These are phyloP conservation scores for Hyaloperonospora brassicae DNA, from an alignment of 352 stramenopile species.

Conservation along the genomic window DNA sequence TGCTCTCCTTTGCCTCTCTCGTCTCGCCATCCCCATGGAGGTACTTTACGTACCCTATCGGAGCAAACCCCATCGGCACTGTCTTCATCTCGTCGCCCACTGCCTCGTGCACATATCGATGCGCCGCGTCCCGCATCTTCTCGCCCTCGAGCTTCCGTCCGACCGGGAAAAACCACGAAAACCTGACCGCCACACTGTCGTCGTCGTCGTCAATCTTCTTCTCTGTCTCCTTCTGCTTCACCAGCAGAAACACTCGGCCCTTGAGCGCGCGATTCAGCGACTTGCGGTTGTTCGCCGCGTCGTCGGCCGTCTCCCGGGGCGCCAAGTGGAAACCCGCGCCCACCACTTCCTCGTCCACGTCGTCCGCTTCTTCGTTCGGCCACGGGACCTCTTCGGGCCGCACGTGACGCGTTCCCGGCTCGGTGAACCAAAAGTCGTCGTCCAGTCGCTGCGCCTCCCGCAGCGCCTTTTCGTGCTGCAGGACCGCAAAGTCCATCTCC, in stretches of 20 bases:
- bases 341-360: conserved; percentile 62
- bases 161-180: conserved; percentile 73
- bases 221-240: conserved; percentile 41
- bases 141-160: conserved; percentile 51
- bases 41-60: conserved; percentile 70
- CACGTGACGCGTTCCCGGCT: conserved; percentile 62
- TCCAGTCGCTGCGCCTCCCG: conserved; percentile 70
- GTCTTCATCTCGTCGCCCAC: conserved; percentile 43
- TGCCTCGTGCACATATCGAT: conserved; percentile 45
- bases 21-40: conserved; percentile 29
- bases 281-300: conserved; percentile 74
- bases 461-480: conserved; percentile 71
- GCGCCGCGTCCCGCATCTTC: conserved; percentile 75
- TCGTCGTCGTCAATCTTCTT: no score
- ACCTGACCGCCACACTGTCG: conserved; percentile 24
- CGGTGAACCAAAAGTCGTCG: conserved; percentile 83
- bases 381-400: conserved; percentile 64
- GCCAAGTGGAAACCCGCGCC: conserved; percentile 70
- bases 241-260: conserved; percentile 67
- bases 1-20: no score
- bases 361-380: conserved; percentile 33
- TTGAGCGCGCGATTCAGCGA: conserved; percentile 80
- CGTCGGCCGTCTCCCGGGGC: conserved; percentile 71
- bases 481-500: conserved; percentile 63
- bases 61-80: conserved; percentile 58